Percentiles rank a stretch among this genome's conserved stretches.
Evolutionary conservation across 2,329 filamentous ascomycete genomes (phyloP).

Genomic region (Xylariaceae sp.): DNA sequence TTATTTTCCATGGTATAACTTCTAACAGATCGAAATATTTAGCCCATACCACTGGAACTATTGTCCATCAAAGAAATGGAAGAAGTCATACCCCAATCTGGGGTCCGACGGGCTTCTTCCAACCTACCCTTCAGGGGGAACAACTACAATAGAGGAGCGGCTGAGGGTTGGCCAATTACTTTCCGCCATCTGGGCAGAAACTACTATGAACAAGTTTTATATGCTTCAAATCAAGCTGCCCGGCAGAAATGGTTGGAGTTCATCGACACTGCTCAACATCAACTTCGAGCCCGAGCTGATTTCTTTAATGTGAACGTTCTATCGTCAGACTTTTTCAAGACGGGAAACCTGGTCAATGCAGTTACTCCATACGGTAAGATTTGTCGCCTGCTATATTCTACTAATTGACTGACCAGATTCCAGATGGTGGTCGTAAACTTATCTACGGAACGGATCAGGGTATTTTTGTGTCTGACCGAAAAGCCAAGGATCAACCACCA

Average conservation of each 20-base stretch:
- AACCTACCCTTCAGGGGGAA: constrained; percentile 59
- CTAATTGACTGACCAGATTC: constrained; percentile 17
- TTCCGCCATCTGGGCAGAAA: constrained; percentile 95
- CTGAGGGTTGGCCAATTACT: constrained; percentile 86
- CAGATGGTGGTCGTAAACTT: constrained; percentile 90
- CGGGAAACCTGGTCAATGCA: constrained; percentile 84
- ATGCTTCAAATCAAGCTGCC: constrained; percentile 77
- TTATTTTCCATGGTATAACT: too few relatives aligned
- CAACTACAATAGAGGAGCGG: constrained; percentile 52
- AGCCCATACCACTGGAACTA: constrained; percentile 90
- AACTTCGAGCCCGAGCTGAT: constrained; percentile 78
- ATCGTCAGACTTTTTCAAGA: constrained; percentile 57
- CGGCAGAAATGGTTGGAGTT: constrained; percentile 96
- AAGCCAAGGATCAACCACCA: constrained; percentile 77
- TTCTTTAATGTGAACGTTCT: constrained; percentile 76
- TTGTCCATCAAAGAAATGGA: constrained; percentile 96
- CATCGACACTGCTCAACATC: constrained; percentile 86
- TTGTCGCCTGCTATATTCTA: neutral
- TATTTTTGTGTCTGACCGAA: constrained; percentile 87
- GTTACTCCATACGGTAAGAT: constrained; percentile 81
- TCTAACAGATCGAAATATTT: too few relatives aligned
- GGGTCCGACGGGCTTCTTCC: constrained; percentile 82
- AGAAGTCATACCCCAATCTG: constrained; percentile 78
- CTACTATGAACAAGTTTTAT: constrained; percentile 88
- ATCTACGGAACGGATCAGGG: constrained; percentile 93